These are phyloP conservation scores for Saturnispora dispora DNA, from an alignment of 805 yeast genomes.

Conservation along the genomic window DNA sequence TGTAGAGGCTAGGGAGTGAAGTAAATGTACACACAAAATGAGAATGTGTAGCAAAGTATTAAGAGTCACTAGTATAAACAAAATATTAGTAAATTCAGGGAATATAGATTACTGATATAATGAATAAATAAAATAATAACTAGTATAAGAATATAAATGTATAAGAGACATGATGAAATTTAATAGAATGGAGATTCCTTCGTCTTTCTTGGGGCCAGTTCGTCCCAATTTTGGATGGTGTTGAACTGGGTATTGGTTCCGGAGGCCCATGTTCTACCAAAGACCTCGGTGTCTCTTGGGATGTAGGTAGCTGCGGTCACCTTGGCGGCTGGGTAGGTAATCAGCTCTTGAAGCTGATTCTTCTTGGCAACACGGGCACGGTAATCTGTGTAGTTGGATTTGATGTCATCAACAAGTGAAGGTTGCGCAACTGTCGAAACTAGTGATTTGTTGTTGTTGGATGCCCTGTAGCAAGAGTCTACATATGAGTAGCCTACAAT, in stretches of 20 bases:
- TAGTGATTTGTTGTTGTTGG: conserved; percentile 29
- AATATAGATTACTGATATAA: neutral
- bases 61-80: too few species aligned
- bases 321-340: conserved; percentile 14
- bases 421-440: conserved; percentile 15
- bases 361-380: conserved; percentile 18
- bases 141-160: neutral
- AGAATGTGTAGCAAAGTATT: too few species aligned
- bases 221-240: conserved; percentile 21
- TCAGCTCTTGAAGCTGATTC: conserved; percentile 16
- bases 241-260: conserved; percentile 22
- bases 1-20: too few species aligned
- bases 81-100: neutral
- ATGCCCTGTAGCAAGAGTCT: conserved; percentile 41
- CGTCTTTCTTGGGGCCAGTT: conserved; percentile 26
- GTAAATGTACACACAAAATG: too few species aligned
- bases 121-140: conserved; percentile 1
- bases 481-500: conserved; percentile 38
- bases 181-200: conserved; percentile 20
- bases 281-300: conserved; percentile 23
- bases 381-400: conserved; percentile 17
- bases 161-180: neutral
- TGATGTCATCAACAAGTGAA: conserved; percentile 14
- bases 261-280: conserved; percentile 24
- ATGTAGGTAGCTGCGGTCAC: conserved; percentile 14